These are phyloP conservation scores for Zygosaccharomyces gambellarensis DNA, from an alignment of 805 yeast genomes.

Conservation along the genomic window DNA sequence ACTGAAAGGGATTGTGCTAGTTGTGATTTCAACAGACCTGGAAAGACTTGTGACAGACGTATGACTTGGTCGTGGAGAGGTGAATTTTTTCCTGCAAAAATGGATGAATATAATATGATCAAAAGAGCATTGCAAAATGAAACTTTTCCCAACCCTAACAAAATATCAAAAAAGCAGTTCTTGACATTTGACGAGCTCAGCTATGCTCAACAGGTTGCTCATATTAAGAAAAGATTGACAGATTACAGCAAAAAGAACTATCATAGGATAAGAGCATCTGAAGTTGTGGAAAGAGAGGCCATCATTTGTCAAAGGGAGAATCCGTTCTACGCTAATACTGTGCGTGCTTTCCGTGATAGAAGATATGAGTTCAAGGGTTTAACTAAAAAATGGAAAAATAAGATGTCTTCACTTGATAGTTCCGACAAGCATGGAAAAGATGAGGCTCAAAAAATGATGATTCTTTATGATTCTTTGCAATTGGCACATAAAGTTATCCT, in stretches of 20 bases:
- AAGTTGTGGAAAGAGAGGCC: conserved; percentile 84
- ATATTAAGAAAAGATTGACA: conserved; percentile 68
- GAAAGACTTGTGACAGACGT: conserved; percentile 85
- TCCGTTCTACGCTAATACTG: conserved; percentile 94
- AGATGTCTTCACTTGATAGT: conserved; percentile 50
- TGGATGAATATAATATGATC: conserved; percentile 87
- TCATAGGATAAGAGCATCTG: conserved; percentile 72
- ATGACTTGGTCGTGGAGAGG: conserved; percentile 99
- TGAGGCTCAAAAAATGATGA: conserved; percentile 91
- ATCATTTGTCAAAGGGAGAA: conserved; percentile 96
- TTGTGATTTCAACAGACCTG: conserved; percentile 95
- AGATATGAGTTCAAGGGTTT: conserved; percentile 92
- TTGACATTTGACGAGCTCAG: conserved; percentile 72
- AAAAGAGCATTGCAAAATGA: conserved; percentile 78
- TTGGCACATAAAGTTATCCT: conserved; percentile 95
- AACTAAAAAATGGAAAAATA: conserved; percentile 92
- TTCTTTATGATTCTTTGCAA: conserved; percentile 90
- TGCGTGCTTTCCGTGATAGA: conserved; percentile 88
- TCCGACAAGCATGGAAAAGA: conserved; percentile 61
- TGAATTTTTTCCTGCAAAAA: conserved; percentile 85
- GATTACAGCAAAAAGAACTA: conserved; percentile 85
- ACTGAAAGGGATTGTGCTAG: conserved; percentile 93
- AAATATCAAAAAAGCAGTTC: conserved; percentile 50
- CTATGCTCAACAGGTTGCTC: conserved; percentile 69
- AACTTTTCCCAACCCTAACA: conserved; percentile 59